Conservation (phyloP, 352 stramenopile genomes). For the Pythium guiyangense region DNA sequence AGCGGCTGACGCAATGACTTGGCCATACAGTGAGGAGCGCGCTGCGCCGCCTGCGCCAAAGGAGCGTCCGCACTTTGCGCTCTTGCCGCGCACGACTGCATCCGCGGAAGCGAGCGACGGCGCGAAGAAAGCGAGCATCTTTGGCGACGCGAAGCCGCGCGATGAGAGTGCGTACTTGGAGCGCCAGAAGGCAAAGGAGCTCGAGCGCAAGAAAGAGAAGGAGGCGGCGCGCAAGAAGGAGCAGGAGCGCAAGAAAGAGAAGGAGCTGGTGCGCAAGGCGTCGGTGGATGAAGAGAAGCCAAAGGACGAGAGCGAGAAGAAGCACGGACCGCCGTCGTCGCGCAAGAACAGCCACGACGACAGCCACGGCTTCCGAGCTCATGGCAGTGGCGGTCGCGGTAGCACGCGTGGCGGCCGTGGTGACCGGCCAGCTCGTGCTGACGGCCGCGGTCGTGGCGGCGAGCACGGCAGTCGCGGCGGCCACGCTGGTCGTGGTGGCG, state of each 20-base stretch:
- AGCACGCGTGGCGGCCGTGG: slow-evolving; percentile 20
- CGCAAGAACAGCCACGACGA: slow-evolving; percentile 51
- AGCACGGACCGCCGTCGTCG: slow-evolving; percentile 8
- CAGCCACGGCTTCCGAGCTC: slow-evolving; percentile 8
- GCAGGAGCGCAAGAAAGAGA: slow-evolving; percentile 16
- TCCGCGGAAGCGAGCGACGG: slow-evolving; percentile 28
- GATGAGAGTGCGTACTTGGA: slow-evolving; percentile 67
- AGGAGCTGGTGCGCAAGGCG: slow-evolving; percentile 16
- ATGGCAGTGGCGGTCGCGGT: slow-evolving; percentile 23
- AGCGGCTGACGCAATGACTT: background rate
- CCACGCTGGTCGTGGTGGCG: slow-evolving; percentile 15
- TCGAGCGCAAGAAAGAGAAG: slow-evolving; percentile 59
- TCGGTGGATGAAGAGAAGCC: slow-evolving; percentile 15
- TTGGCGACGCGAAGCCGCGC: slow-evolving; percentile 82
- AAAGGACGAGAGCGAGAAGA: slow-evolving; percentile 27
- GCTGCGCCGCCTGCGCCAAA: slow-evolving; percentile 17
- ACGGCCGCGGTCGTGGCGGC: slow-evolving; percentile 21
- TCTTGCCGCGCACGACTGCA: slow-evolving; percentile 46
- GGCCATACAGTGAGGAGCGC: background rate
- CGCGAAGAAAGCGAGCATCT: slow-evolving; percentile 56
- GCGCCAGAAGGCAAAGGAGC: slow-evolving; percentile 49
- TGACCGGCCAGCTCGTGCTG: slow-evolving; percentile 25
- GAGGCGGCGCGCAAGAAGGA: slow-evolving; percentile 21
- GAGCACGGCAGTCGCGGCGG: slow-evolving; percentile 20
- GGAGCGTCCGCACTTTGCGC: slow-evolving; percentile 55